Base-by-base conservation (phyloP, 306 rosid species). In the Glycyrrhiza uralensis region DNA sequence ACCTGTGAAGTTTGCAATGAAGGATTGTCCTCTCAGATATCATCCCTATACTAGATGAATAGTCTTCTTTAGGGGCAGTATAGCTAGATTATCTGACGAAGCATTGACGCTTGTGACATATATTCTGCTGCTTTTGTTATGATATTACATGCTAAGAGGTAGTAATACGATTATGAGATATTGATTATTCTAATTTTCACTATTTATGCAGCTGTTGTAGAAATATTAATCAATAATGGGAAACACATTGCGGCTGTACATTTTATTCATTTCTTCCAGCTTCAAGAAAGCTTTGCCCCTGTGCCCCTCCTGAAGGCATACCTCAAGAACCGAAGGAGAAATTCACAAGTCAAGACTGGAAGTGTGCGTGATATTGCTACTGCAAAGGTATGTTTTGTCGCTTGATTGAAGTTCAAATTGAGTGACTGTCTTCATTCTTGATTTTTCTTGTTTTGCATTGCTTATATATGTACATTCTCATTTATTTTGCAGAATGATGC, bases 311-410 rank as follows among this genome's bases (percentile, higher is more conserved):
- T 88, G 42, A 88, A 80, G 85, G 67, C 74, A 23, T 90, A 90
- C 82, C 87, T 90, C 81, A 90, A 86, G 85, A 86, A 88, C 26
- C 55, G 81, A 58, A 79, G 96, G 87, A 86, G 94, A 81, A 86
- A 84, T 66, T 83, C 88, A 4, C 96, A 90, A 80, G 96, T 87
- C 13, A 85, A 70, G 85, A 74, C 85, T 13, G 91, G 79, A 74
- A 83, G 23, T 29, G 76, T 42, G 7, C 85, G 82, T 24, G 80
- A 75, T 49, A 60, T 66, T 76, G 74, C 76, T 26, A 83, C 83
- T 62, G 76, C 75, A 19, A 87, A 88, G 93, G 96, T 86, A 77
- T 47, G 26, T 23, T 20, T 66, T 45, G 42, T 63, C 79, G 59
- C 42, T 46, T 38, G 58, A 35, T 26, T 36, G 35, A 35, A 65